Conservation (phyloP, 495 filamentous ascomycete genomes). For the Aspergillus ellipticus region DNA sequence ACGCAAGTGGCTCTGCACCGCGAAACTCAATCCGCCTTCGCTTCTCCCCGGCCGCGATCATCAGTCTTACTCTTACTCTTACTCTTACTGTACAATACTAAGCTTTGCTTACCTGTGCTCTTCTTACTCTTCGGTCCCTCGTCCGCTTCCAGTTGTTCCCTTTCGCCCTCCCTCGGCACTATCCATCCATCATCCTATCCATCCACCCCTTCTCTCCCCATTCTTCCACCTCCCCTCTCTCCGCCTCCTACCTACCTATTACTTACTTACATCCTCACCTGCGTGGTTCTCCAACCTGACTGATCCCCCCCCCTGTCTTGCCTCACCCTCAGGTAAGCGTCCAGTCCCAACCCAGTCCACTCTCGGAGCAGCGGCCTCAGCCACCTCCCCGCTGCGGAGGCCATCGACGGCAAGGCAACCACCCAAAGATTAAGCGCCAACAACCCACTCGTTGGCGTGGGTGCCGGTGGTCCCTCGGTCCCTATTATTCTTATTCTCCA, state of each 20-base stretch:
- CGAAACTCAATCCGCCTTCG: conserved; percentile 10
- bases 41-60: too few species aligned
- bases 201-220: neutral
- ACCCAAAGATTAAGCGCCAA: conserved; percentile 12
- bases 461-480: neutral
- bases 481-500: neutral
- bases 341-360: neutral
- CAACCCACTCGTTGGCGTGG: neutral
- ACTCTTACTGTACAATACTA: too few species aligned
- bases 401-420: conserved; percentile 16
- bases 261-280: too few species aligned
- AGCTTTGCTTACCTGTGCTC: too few species aligned
- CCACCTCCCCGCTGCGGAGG: conserved; percentile 23
- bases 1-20: conserved; percentile 4
- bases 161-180: neutral
- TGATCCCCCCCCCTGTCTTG: conserved; percentile 7
- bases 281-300: too few species aligned
- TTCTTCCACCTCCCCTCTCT: neutral
- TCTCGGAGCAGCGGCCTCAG: conserved; percentile 12
- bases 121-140: neutral
- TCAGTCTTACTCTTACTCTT: too few species aligned
- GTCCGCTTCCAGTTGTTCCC: neutral
- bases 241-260: neutral
- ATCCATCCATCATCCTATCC: neutral
- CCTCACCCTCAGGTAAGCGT: conserved; percentile 3